Evolutionary conservation across 352 stramenopile species (phyloP).

Genomic region (Pilasporangium apinafurcum): DNA sequence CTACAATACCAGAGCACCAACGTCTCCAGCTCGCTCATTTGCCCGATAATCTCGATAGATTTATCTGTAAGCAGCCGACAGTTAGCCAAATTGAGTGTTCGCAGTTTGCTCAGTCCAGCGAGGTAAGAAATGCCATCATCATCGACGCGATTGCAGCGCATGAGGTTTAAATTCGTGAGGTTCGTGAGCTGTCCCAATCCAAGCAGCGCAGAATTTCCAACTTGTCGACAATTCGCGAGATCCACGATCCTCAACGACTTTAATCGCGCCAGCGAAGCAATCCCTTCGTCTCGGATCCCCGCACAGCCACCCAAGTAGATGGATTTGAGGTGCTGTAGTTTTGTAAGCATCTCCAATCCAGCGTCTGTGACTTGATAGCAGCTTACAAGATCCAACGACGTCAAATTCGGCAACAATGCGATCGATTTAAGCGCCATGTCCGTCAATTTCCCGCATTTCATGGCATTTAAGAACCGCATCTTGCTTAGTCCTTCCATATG

Average conservation of each 20-base stretch:
- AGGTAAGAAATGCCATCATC: slow-evolving; percentile 44
- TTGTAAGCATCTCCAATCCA: slow-evolving; percentile 29
- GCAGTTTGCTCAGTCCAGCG: slow-evolving; percentile 30
- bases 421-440: slow-evolving; percentile 41
- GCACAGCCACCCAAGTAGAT: slow-evolving; percentile 60
- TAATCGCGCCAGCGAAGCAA: slow-evolving; percentile 33
- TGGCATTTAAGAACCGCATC: slow-evolving; percentile 71
- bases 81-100: slow-evolving; percentile 74
- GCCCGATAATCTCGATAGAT: slow-evolving; percentile 26
- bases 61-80: slow-evolving; percentile 73
- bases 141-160: slow-evolving; percentile 74
- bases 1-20: slow-evolving; percentile 83
- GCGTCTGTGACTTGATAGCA: slow-evolving; percentile 65
- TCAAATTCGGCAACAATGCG: slow-evolving; percentile 40
- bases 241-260: slow-evolving; percentile 53
- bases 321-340: slow-evolving; percentile 43
- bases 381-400: slow-evolving; percentile 69
- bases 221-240: slow-evolving; percentile 67
- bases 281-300: slow-evolving; percentile 49
- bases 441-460: slow-evolving; percentile 77
- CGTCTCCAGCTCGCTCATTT: slow-evolving; percentile 43
- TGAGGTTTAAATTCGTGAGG: slow-evolving; percentile 71
- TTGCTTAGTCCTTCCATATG: slow-evolving; percentile 44
- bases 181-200: slow-evolving; percentile 47
- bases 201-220: slow-evolving; percentile 51